A percentile compares a stretch with the other conserved stretches of the same genome.
Conservation (phyloP, 1,284 basidiomycete species). For the Irpex sp. region DNA sequence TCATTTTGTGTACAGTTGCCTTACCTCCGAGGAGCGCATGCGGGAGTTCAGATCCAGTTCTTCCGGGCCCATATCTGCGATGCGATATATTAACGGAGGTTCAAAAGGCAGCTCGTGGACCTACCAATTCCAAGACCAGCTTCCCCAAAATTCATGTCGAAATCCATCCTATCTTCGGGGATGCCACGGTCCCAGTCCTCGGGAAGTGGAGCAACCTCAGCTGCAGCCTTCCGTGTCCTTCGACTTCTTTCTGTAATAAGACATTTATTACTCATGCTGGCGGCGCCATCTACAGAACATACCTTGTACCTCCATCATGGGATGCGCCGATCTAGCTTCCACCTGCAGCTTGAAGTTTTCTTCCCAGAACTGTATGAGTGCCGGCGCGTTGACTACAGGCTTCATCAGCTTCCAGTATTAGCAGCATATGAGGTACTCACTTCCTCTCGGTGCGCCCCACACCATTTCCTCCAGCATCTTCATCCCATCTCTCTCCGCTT, state of each 20-base stretch:
- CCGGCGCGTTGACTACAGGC: slow-evolving; percentile 53
- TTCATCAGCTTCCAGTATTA: background rate
- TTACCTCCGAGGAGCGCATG: slow-evolving; percentile 65
- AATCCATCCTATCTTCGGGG: slow-evolving; percentile 1
- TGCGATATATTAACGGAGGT: background rate
- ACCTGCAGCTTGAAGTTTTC: slow-evolving; percentile 63
- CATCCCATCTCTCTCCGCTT: slow-evolving; percentile 47
- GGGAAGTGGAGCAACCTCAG: slow-evolving; percentile 6
- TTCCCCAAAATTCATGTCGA: slow-evolving; percentile 21
- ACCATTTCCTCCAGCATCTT: slow-evolving; percentile 57
- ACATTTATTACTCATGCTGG: no score
- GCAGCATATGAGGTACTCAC: slow-evolving; percentile 34
- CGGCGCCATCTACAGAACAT: no score
- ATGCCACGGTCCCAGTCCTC: background rate
- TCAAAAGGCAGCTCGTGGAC: background rate
- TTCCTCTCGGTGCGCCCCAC: slow-evolving; percentile 58
- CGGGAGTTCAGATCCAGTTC: slow-evolving; percentile 19
- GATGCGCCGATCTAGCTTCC: slow-evolving; percentile 50
- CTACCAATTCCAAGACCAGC: background rate
- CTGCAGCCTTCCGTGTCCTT: slow-evolving; percentile 33
- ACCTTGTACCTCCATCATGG: slow-evolving; percentile 28
- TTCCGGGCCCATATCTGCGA: background rate
- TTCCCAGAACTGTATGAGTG: slow-evolving; percentile 65
- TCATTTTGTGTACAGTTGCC: background rate
- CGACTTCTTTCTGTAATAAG: slow-evolving; percentile 31